Base-by-base conservation (phyloP, 441 rosid species). In the Gossypium trilobum region DNA sequence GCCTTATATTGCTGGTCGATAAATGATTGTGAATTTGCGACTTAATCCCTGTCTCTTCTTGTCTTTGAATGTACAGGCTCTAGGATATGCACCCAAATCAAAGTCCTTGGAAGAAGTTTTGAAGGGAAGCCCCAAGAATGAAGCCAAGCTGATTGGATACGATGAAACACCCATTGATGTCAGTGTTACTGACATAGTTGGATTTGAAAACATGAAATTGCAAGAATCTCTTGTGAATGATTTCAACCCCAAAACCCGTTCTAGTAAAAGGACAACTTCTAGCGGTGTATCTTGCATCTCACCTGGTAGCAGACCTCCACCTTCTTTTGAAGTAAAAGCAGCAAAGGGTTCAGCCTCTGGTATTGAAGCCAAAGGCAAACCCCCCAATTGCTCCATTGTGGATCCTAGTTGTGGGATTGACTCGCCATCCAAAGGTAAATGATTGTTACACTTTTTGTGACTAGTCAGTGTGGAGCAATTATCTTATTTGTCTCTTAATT, bases 131-230 rank as follows among this genome's bases (percentile, higher is more conserved):
- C 0, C 50, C 76, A 85, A 82, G 81, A 73, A 50, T 78, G 92
- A 89, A 74, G 87, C 97, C 68, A 83, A 76, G 82, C 81, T 95
- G 83, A 86, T 95, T 75, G 99, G 99, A 75, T 95, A 78, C 61
- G 82, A 89, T 80, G 99, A 95, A 85, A 85, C 73, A 20, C 91
- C 93, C 1, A 54, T 84, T 68, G 82, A 88, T 71, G 82, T 91
- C 71, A 65, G 51, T 20, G 78, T 76, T 75, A 69, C 77, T 52
- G 80, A 74, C 78, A 79, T 58, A 13, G 9, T 5, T 20, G 82
- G 60, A 59, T 55, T 75, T 56, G 82, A 74, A 74, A 79, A 70
- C 55, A 69, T 78, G 79, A 74, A 62, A n/a, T 11, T 80, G 29
- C 76, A 77, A 61, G 87, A 79, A 73, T 73, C 68, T 58, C 68